Percentiles rank a stretch among this genome's conserved stretches.
phyloP scores from a whole-genome alignment of 441 rosid species.

The Croton laevigatus region DNA sequence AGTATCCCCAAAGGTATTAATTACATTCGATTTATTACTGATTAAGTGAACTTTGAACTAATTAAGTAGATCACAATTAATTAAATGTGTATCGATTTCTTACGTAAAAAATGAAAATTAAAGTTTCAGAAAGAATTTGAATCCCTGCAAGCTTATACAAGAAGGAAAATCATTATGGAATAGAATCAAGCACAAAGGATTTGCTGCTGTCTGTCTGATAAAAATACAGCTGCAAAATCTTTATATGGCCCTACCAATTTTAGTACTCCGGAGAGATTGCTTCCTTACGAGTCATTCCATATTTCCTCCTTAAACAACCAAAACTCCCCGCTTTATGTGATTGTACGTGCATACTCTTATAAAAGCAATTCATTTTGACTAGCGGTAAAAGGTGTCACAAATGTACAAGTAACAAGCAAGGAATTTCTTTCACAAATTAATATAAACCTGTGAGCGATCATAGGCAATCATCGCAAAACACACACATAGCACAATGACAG shows the following conservation, averaged over 20 bases:
- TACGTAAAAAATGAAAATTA: too few species aligned
- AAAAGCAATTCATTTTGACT: background rate
- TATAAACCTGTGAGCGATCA: background rate
- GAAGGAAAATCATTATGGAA: background rate
- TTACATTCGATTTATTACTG: too few species aligned
- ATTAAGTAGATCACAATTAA: too few species aligned
- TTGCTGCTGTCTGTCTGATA: background rate
- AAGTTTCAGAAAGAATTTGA: background rate
- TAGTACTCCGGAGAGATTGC: constrained; percentile 22
- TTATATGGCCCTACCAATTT: constrained; percentile 17
- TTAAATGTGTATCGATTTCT: too few species aligned
- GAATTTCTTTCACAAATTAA: background rate
- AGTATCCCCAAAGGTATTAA: background rate
- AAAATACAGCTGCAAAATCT: background rate
- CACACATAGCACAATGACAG: background rate
- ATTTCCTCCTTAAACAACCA: background rate
- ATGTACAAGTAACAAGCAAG: background rate
- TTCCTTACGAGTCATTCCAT: constrained; percentile 32
- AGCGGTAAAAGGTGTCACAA: background rate
- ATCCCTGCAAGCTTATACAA: background rate
- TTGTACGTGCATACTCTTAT: background rate
- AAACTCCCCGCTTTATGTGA: background rate
- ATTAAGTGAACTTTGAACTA: too few species aligned
- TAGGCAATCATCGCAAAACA: background rate
- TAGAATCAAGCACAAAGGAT: background rate